Base-by-base conservation (phyloP, 345 rosid genomes). In the Euphorbia lathyris region DNA sequence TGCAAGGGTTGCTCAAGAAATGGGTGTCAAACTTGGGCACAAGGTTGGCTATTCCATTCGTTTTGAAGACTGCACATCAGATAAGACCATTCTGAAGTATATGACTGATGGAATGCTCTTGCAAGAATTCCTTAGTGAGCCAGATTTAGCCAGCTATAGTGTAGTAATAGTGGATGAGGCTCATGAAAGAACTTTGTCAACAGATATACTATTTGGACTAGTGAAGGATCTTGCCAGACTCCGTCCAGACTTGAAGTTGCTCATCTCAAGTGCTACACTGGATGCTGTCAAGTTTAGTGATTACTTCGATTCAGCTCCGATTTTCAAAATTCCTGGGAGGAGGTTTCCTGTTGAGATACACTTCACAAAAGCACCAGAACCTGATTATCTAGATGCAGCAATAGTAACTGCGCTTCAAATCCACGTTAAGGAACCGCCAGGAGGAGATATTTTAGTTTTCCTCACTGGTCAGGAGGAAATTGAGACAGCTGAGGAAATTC, bases 31-130 rank as follows among this genome's bases (percentile, higher is more conserved):
- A 78, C 99, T 95, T 77, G 98, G 99, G 60, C 97, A 95, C 13
- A 97, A 95, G 88, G 98, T 86, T 9, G 36, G 66, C 42, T 22
- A 95, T 68, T 95, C 98, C 64, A 92, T 95, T 74, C 90, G 97
- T n/a, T 95, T 95, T 81, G 99, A 95, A 80, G 99, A 95, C 81
- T 92, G 97, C 77, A 92, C 98, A 22, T 95, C 99, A 11, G 99
- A 95, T 57, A 92, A 90, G 83, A 95, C 98, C 3, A 77, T 95
- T 74, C 65, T 94, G 69, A 94, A 91, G 79, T 91, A 91, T 76
- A 92, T 94, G 97, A 94, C 97, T 0, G 99, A 95, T 83, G 98
- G 98, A 62, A 95, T 95, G 98, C 79, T 95, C 59, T 71, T 90
- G 83, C 85, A 92, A 10, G 97, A 95, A 76, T 87, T 92, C 65